phyloP scores from a whole-genome alignment of 176 grass and related monocot species.

The Carex pumila region DNA sequence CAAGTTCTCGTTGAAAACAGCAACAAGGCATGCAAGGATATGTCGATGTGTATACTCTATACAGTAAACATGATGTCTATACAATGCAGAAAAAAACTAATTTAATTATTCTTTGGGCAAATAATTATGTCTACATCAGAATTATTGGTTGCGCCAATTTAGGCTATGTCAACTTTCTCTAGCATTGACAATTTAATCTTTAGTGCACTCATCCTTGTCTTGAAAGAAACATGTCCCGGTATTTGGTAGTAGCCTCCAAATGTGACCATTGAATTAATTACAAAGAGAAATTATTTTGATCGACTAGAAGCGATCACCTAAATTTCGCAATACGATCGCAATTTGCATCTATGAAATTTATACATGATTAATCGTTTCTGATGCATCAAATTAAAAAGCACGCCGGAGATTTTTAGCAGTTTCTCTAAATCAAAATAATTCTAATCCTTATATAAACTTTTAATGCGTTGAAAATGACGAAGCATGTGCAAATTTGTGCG shows the following conservation, averaged over 20 bases:
- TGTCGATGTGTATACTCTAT: not conserved
- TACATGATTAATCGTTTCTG: too few relatives aligned
- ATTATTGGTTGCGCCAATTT: constrained; percentile 5
- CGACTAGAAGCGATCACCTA: too few relatives aligned
- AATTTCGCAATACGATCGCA: too few relatives aligned
- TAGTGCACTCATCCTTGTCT: not conserved
- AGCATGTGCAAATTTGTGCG: too few relatives aligned
- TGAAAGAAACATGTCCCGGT: constrained; percentile 9
- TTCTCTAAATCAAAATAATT: too few relatives aligned
- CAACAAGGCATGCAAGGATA: not conserved
- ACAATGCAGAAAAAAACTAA: not conserved
- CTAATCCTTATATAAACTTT: too few relatives aligned
- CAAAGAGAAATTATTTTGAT: too few relatives aligned
- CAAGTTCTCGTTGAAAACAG: not conserved
- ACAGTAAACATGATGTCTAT: not conserved
- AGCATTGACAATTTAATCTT: not conserved
- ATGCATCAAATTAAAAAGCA: too few relatives aligned
- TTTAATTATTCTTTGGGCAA: not conserved
- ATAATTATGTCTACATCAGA: constrained; percentile 6
- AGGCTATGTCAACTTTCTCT: not conserved
- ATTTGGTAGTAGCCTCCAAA: not conserved
- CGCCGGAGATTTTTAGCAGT: too few relatives aligned
- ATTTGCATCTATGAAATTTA: too few relatives aligned
- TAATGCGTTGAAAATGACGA: too few relatives aligned
- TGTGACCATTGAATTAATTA: not conserved